Evolutionary conservation across 2,329 filamentous ascomycete genomes (phyloP), one percentile per base, ranked within the genome.

Genomic region (Exserohilum turcica): DNA sequence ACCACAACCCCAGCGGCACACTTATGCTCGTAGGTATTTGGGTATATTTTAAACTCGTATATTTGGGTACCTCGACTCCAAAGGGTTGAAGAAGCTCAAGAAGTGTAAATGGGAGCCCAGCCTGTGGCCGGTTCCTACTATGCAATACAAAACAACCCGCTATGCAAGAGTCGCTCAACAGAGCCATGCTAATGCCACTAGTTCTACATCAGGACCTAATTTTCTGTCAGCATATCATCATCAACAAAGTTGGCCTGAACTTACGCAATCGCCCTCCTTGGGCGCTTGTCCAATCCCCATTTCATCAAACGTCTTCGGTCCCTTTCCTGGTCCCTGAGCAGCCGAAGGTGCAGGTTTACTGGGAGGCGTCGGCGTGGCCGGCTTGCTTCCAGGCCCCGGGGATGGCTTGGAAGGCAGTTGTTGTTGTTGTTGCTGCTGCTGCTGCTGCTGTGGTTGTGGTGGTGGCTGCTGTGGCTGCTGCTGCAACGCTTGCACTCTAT

Each of bases 231-330:
- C 27, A 3, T 24, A 19, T 13, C 9, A 16, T 36, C 12, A n/a
- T 12, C 16, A 13, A 19, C 15, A n/a, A 40, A 7, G 18, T 19
- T 28, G 5, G 3, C 13, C 9, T 29, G 29, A 19, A 35, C 84
- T 79, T 85, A 97, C 92, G 80, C 93, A 99, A 76, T 97, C 92
- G 62, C 85, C 84, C n/a, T 96, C 90, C 57, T 87, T 84, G 75
- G 94, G 92, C 42, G 82, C 86, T 66, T 87, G 84, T 6, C 92
- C 91, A 65, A 99, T 93, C 33, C 94, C 94, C 94, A 99, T 99
- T 72, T 95, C 92, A 72, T 97, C 93, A 74, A 99, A 99, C 0
- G 94, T 97, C 66, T 94, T 91, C 1, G 94, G 93, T 9, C 93
- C 94, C 70, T 92, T 90, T 43, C 82, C 83, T 28, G 84, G 79